Percentiles rank a stretch among this genome's conserved stretches.
These are phyloP conservation scores for Dendrobium huoshanense DNA, from an alignment of 106 monocot genomes.

Conservation along the genomic window DNA sequence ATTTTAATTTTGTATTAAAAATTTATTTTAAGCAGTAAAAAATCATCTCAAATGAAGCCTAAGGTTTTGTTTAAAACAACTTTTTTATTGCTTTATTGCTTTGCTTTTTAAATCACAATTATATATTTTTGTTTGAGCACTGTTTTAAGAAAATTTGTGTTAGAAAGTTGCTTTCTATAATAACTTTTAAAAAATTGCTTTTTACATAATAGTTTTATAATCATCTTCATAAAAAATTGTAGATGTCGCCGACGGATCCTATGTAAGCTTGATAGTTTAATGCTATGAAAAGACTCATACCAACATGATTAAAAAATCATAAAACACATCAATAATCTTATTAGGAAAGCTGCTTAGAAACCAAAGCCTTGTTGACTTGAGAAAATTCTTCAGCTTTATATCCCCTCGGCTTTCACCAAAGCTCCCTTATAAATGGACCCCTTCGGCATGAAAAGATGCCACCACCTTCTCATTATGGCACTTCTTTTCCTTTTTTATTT, in stretches of 20 bases:
- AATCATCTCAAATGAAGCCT: no score
- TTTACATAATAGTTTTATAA: no score
- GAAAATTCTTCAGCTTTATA: slow-evolving; percentile 6
- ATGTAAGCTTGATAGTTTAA: neutral
- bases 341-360: neutral
- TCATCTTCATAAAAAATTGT: neutral
- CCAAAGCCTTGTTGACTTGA: neutral
- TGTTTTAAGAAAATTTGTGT: no score
- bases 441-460: neutral
- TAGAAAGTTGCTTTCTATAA: no score
- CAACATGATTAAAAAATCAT: neutral
- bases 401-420: slow-evolving; percentile 3
- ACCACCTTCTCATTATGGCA: slow-evolving; percentile 1
- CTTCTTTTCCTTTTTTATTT: neutral
- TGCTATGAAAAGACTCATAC: neutral
- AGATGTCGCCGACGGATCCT: neutral
- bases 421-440: neutral
- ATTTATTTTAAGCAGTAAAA: no score
- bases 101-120: no score
- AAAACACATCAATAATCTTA: neutral
- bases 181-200: no score
- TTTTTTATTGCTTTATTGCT: no score
- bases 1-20: no score
- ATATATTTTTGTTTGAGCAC: no score
- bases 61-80: no score